These are phyloP conservation scores for Dispira parvispora DNA, from an alignment of 192 early-diverging fungal genomes.

Conservation along the genomic window DNA sequence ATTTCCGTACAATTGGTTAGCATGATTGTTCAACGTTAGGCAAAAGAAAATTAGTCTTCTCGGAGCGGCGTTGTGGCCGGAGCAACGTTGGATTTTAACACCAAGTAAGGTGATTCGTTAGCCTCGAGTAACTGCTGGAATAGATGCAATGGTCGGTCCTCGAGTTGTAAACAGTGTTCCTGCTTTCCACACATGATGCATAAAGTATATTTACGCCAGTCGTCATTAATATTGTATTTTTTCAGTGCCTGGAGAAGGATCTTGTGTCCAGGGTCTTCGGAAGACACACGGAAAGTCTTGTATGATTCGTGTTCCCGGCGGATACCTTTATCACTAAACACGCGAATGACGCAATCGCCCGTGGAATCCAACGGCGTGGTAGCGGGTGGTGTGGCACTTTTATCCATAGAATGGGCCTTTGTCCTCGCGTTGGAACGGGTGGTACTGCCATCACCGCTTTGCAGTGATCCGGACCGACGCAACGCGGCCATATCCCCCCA, in stretches of 20 bases:
- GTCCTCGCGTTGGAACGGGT: neutral
- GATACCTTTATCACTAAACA: slow-evolving; percentile 62
- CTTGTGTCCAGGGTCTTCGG: slow-evolving; percentile 66
- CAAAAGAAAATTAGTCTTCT: too few relatives aligned
- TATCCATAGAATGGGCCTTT: neutral
- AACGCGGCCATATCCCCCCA: neutral
- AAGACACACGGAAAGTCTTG: slow-evolving; percentile 69
- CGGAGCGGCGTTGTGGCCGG: too few relatives aligned
- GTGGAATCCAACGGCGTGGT: slow-evolving; percentile 3
- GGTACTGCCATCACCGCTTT: neutral
- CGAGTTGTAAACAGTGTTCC: slow-evolving; percentile 3
- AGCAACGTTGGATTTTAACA: neutral
- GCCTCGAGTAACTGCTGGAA: slow-evolving; percentile 2
- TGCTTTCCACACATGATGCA: slow-evolving; percentile 51
- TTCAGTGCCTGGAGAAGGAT: slow-evolving; percentile 73
- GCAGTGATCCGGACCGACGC: slow-evolving; percentile 1
- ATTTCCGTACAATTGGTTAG: too few relatives aligned
- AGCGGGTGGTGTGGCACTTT: slow-evolving; percentile 1
- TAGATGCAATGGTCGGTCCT: neutral
- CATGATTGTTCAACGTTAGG: too few relatives aligned
- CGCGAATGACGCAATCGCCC: slow-evolving; percentile 35
- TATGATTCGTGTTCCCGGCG: slow-evolving; percentile 54
- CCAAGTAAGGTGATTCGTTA: slow-evolving; percentile 5
- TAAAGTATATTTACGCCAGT: slow-evolving; percentile 73
- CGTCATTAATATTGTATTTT: slow-evolving; percentile 80